A percentile compares a stretch with the other conserved stretches of the same genome.
phyloP scores from a whole-genome alignment of 1,139 yeast species.

The Pichia norvegensis region DNA sequence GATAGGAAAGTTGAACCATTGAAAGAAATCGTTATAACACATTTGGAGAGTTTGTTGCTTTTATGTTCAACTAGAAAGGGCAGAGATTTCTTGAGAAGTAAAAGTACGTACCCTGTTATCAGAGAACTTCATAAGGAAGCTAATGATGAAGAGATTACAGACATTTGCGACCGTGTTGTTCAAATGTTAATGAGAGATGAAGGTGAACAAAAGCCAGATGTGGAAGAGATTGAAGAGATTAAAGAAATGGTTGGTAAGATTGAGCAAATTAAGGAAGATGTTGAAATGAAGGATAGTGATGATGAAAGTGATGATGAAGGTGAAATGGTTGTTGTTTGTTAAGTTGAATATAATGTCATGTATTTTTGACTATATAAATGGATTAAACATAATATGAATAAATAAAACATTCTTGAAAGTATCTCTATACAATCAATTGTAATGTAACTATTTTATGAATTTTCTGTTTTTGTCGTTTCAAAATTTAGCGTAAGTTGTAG shows the following conservation, averaged over 20 bases:
- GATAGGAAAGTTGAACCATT: conserved; percentile 75
- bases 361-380: conserved; percentile 8
- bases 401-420: conserved; percentile 1
- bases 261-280: conserved; percentile 22
- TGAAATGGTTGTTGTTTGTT: conserved; percentile 29
- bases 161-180: conserved; percentile 66
- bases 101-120: conserved; percentile 74
- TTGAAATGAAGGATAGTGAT: conserved; percentile 24
- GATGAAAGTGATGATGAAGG: conserved; percentile 23
- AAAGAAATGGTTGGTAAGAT: conserved; percentile 29
- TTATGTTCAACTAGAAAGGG: conserved; percentile 67
- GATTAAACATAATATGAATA: conserved; percentile 11
- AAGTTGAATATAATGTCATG: not conserved
- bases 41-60: conserved; percentile 67
- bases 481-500: not conserved
- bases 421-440: not conserved
- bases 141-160: conserved; percentile 58
- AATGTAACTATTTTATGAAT: not conserved
- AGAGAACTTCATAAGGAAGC: conserved; percentile 74
- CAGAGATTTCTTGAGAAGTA: conserved; percentile 68
- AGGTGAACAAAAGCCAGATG: conserved; percentile 25
- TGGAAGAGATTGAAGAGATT: conserved; percentile 26
- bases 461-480: not conserved
- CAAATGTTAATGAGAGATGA: conserved; percentile 92
- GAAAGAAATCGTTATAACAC: conserved; percentile 55